Evolutionary conservation across 2,329 filamentous ascomycete species (phyloP), one percentile per base, ranked within the genome.

Genomic region (Ceratocystis variospora): DNA sequence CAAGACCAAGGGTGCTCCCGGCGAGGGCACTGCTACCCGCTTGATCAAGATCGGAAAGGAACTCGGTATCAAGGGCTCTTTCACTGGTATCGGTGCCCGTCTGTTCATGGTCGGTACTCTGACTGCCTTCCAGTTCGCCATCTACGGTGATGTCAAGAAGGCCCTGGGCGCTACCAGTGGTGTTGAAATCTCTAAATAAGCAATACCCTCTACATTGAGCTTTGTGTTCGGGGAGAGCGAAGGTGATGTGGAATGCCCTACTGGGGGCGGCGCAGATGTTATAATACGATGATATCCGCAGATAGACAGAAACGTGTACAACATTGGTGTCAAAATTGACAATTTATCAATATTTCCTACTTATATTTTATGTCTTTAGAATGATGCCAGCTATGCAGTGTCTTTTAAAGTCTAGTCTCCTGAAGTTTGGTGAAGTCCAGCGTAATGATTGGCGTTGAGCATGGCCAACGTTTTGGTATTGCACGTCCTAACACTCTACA

Each of bases 31-130:
- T 73, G 83, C 83, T 75, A 83, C 80, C 77, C 87, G 90, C 77
- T 79, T 95, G 74, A 81, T 93, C 81, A 94, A 94, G 87, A 95
- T 95, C 74, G 89, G 79, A 72, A 88, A 87, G 79, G 89, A 95
- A 79, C 87, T 95, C 73, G 90, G 90, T 75, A 69, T 95, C 76
- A 82, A 81, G 72, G 90, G 90, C 72, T 88, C 84, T 66, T 95
- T 87, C 81, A 79, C 82, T 73, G 90, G 90, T 84, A 88, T 95
- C 72, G 87, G 88, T 77, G 88, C 90, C 73, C 86, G 77, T 79
- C 77, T 79, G 66, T 78, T 79, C 76, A 79, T 79, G 77, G 81
- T 88, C 73, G 87, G 88, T 77, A 87, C 85, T 71, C 77, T 90
- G 72, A 90, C 87, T 69, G 86, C 86, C 70, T 87, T 87, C 76